phyloP scores from a whole-genome alignment of 306 rosid species.

The Betula pendula region DNA sequence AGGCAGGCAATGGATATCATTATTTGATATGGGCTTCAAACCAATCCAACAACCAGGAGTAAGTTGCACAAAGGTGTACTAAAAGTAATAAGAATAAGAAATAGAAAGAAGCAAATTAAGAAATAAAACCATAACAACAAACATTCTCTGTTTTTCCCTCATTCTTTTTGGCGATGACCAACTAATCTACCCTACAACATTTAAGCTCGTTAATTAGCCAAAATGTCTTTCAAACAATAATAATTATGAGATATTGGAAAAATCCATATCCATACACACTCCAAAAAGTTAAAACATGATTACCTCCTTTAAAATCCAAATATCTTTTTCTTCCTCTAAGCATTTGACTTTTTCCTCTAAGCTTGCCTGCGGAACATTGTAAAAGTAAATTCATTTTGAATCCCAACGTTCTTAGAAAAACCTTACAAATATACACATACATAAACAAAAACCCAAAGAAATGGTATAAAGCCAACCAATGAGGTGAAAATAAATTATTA shows the following conservation, averaged over 20 bases:
- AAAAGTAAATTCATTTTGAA: constrained; percentile 31
- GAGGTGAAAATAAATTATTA: constrained; percentile 5
- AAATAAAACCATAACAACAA: background rate
- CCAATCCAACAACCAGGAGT: background rate
- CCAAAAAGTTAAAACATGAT: background rate
- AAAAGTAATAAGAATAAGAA: background rate
- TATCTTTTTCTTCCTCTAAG: constrained; percentile 47
- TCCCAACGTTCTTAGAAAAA: background rate
- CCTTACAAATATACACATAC: background rate
- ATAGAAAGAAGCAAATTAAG: background rate
- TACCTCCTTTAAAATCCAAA: constrained; percentile 55
- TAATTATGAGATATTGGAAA: background rate
- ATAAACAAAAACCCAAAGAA: constrained; percentile 11
- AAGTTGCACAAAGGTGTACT: background rate
- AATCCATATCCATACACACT: background rate
- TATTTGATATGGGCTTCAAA: background rate
- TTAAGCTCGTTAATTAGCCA: constrained; percentile 14
- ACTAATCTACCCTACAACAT: constrained; percentile 11
- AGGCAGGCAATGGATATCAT: background rate
- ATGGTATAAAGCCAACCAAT: constrained; percentile 3
- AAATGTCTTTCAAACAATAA: constrained; percentile 10
- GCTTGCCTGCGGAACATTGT: constrained; percentile 49
- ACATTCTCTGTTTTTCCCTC: background rate
- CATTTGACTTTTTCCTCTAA: constrained; percentile 54
- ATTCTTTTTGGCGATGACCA: background rate